Evolutionary conservation across 495 filamentous ascomycete genomes (phyloP).

Genomic region (Cenococcum geophilum): DNA sequence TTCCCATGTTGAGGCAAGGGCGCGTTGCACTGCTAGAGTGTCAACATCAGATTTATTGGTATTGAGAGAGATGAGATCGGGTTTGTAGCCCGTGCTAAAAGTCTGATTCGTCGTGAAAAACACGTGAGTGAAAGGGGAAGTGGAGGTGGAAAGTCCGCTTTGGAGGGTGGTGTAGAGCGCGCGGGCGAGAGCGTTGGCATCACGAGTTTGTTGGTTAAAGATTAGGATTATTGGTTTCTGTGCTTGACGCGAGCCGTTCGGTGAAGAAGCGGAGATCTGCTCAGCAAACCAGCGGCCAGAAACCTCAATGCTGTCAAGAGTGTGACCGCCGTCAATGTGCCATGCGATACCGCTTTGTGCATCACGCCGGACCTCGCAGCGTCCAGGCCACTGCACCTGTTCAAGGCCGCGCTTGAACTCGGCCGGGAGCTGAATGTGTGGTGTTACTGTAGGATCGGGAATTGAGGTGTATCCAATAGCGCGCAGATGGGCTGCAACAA

Average conservation of each 20-base stretch:
- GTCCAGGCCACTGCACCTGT: conserved; percentile 66
- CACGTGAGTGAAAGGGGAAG: conserved; percentile 65
- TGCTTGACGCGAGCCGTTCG: neutral
- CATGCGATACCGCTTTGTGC: conserved; percentile 54
- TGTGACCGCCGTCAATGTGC: conserved; percentile 92
- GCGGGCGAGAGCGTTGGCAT: conserved; percentile 58
- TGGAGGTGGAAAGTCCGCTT: conserved; percentile 35
- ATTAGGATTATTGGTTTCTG: conserved; percentile 57
- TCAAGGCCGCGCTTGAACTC: conserved; percentile 72
- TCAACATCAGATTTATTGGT: conserved; percentile 61
- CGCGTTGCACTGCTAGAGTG: conserved; percentile 64
- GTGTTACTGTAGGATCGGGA: conserved; percentile 37
- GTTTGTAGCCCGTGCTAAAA: conserved; percentile 62
- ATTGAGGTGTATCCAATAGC: conserved; percentile 43
- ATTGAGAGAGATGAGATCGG: conserved; percentile 73
- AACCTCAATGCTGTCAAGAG: conserved; percentile 74
- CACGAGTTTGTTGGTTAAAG: conserved; percentile 92
- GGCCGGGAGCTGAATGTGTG: conserved; percentile 46
- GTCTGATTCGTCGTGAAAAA: conserved; percentile 90
- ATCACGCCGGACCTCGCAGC: conserved; percentile 72
- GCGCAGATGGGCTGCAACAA: conserved; percentile 58
- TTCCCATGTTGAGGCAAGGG: conserved; percentile 67
- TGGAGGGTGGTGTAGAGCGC: conserved; percentile 61
- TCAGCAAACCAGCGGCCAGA: conserved; percentile 75
- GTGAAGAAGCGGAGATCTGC: conserved; percentile 34